phyloP scores from a whole-genome alignment of 2,329 filamentous ascomycete genomes.

The Fusarium sp. region DNA sequence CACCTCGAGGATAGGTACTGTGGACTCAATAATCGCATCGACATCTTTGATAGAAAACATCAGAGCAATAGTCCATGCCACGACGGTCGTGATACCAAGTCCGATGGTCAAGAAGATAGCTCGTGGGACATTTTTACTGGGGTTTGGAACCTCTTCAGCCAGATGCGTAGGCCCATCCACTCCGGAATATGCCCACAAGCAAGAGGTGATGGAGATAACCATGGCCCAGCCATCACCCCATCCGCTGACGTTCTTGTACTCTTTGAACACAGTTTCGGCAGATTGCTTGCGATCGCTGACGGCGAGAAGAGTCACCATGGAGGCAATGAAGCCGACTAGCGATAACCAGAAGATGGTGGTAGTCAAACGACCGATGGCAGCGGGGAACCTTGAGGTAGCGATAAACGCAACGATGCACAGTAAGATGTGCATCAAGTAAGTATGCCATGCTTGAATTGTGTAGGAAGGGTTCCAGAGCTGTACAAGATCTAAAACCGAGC shows the following conservation, averaged over 20 bases:
- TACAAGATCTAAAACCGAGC: conserved; percentile 41
- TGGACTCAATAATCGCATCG: conserved; percentile 40
- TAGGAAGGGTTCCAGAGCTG: conserved; percentile 39
- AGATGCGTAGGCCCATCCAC: conserved; percentile 41
- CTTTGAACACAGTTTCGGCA: conserved; percentile 29
- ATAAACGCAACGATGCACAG: conserved; percentile 41
- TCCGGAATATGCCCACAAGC: conserved; percentile 43
- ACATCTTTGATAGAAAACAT: conserved; percentile 45
- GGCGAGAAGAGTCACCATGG: conserved; percentile 36
- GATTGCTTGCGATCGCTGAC: conserved; percentile 41
- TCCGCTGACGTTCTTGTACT: conserved; percentile 43
- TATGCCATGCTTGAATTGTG: conserved; percentile 41
- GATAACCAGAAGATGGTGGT: conserved; percentile 42
- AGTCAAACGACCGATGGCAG: conserved; percentile 42
- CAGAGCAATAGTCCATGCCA: conserved; percentile 43
- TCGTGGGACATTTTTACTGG: conserved; percentile 43
- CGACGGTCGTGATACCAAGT: conserved; percentile 38
- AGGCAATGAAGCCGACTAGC: conserved; percentile 41
- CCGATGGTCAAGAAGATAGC: conserved; percentile 44
- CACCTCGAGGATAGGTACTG: conserved; percentile 43
- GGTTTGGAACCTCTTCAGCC: conserved; percentile 44
- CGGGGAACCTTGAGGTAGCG: conserved; percentile 35
- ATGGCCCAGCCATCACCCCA: conserved; percentile 45
- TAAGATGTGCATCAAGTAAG: conserved; percentile 43
- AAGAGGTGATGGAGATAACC: conserved; percentile 41